These are phyloP conservation scores for Trichoderma guizhouense DNA, from an alignment of 2,329 filamentous ascomycete species.

Conservation along the genomic window DNA sequence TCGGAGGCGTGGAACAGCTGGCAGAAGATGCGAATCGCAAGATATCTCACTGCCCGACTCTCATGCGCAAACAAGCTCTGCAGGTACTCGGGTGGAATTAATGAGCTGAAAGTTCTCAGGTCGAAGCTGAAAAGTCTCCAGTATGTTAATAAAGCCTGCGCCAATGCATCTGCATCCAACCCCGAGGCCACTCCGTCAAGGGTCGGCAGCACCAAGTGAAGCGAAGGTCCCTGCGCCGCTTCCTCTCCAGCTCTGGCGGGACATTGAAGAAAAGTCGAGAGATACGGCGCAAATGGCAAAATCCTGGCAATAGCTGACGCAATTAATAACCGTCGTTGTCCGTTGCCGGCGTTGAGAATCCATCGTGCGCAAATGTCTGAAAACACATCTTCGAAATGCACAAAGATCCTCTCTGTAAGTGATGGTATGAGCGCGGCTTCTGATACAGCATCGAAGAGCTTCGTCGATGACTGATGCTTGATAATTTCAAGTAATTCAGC, in stretches of 20 bases:
- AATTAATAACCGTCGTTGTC: slow-evolving; percentile 41
- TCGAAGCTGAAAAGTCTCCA: slow-evolving; percentile 82
- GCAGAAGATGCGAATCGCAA: slow-evolving; percentile 79
- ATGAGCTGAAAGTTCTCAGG: slow-evolving; percentile 60
- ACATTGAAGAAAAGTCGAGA: slow-evolving; percentile 68
- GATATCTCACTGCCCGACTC: slow-evolving; percentile 64
- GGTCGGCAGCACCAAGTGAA: slow-evolving; percentile 31
- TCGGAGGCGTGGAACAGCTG: slow-evolving; percentile 78
- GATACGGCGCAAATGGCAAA: slow-evolving; percentile 75
- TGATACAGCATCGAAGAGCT: slow-evolving; percentile 69
- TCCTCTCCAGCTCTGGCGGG: slow-evolving; percentile 12
- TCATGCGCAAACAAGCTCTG: slow-evolving; percentile 64
- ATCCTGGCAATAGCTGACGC: slow-evolving; percentile 75
- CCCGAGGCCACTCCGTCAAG: slow-evolving; percentile 29
- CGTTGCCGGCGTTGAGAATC: slow-evolving; percentile 50
- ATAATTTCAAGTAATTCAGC: slow-evolving; percentile 67
- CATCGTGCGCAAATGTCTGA: slow-evolving; percentile 81
- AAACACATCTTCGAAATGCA: slow-evolving; percentile 70
- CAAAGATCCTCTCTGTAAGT: slow-evolving; percentile 70
- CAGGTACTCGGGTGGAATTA: slow-evolving; percentile 64
- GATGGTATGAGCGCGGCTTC: slow-evolving; percentile 64
- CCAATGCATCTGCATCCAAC: slow-evolving; percentile 24
- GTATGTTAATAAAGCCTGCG: slow-evolving; percentile 43
- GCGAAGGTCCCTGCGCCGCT: slow-evolving; percentile 21
- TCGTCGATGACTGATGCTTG: slow-evolving; percentile 57